Evolutionary conservation across 495 filamentous ascomycete genomes (phyloP).

Genomic region (Pyrenopolyporus hunteri): DNA sequence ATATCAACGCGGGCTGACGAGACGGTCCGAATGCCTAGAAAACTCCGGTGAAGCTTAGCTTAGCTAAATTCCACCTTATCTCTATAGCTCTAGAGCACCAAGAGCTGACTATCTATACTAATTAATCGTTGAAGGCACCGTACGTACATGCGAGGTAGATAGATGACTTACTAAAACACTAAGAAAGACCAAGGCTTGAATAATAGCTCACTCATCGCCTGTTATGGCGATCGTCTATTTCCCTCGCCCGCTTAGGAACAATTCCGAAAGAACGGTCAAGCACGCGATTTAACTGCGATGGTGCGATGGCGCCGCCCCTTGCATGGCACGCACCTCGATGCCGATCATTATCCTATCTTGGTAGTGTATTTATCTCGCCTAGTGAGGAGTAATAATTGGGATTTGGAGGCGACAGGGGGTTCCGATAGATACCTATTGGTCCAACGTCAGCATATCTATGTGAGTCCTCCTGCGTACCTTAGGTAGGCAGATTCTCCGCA

Average conservation of each 20-base stretch:
- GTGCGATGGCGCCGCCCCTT: slow-evolving; percentile 18
- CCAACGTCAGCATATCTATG: slow-evolving; percentile 26
- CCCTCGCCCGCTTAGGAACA: not conserved
- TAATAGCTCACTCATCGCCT: not conserved
- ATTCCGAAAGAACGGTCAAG: slow-evolving; percentile 9
- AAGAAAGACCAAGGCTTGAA: not conserved
- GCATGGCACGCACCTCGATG: slow-evolving; percentile 23
- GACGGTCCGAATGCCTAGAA: not conserved
- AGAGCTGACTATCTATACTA: no score
- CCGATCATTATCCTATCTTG: slow-evolving; percentile 29
- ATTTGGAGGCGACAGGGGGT: slow-evolving; percentile 14
- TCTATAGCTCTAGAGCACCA: not conserved
- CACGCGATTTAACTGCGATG: slow-evolving; percentile 27
- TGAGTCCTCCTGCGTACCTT: not conserved
- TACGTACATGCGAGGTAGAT: not conserved
- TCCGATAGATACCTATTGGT: slow-evolving; percentile 20
- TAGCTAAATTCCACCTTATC: not conserved
- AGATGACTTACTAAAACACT: not conserved
- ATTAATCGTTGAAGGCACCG: not conserved
- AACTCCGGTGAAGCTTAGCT: slow-evolving; percentile 1
- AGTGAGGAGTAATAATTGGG: slow-evolving; percentile 15
- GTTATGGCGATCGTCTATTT: not conserved
- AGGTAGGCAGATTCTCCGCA: slow-evolving; percentile 6
- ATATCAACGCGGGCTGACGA: not conserved
- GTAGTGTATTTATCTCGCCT: slow-evolving; percentile 26